These are phyloP conservation scores for Plasmodium gonderi DNA, from an alignment of 169 alveolate genomes.

Conservation along the genomic window DNA sequence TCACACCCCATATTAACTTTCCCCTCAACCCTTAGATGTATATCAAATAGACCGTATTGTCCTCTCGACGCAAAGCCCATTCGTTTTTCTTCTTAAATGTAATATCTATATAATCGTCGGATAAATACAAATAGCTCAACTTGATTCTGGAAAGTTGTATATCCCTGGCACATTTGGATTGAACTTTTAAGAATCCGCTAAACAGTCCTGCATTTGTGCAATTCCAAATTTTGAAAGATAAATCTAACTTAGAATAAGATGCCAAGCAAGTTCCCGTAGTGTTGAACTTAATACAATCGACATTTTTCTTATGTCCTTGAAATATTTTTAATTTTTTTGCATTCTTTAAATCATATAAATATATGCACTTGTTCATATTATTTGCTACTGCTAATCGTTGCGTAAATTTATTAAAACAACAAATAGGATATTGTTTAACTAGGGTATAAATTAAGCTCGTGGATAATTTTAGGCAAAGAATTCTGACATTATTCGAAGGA, in stretches of 20 bases:
- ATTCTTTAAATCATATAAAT: slow-evolving; percentile 70
- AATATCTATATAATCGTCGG: slow-evolving; percentile 56
- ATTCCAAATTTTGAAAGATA: slow-evolving; percentile 71
- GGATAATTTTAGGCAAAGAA: slow-evolving; percentile 49
- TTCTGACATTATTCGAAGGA: slow-evolving; percentile 70
- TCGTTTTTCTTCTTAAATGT: slow-evolving; percentile 56
- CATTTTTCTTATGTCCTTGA: slow-evolving; percentile 69
- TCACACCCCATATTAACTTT: neutral
- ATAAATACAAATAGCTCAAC: slow-evolving; percentile 17
- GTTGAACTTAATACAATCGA: slow-evolving; percentile 61
- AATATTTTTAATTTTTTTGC: slow-evolving; percentile 70
- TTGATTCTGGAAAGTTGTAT: slow-evolving; percentile 59
- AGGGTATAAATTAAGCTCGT: slow-evolving; percentile 64
- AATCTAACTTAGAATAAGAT: slow-evolving; percentile 66
- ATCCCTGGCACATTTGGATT: slow-evolving; percentile 43
- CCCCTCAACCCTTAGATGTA: neutral
- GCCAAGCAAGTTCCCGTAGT: slow-evolving; percentile 46
- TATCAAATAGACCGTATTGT: slow-evolving; percentile 40
- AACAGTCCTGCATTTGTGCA: slow-evolving; percentile 70
- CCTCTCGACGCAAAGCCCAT: slow-evolving; percentile 59
- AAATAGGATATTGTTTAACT: slow-evolving; percentile 51
- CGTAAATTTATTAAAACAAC: slow-evolving; percentile 69
- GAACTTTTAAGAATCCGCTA: slow-evolving; percentile 67
- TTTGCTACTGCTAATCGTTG: slow-evolving; percentile 73
- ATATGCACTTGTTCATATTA: slow-evolving; percentile 54